phyloP scores from a whole-genome alignment of 2,329 filamentous ascomycete species.

The Ophiostoma novo-ulmi region DNA sequence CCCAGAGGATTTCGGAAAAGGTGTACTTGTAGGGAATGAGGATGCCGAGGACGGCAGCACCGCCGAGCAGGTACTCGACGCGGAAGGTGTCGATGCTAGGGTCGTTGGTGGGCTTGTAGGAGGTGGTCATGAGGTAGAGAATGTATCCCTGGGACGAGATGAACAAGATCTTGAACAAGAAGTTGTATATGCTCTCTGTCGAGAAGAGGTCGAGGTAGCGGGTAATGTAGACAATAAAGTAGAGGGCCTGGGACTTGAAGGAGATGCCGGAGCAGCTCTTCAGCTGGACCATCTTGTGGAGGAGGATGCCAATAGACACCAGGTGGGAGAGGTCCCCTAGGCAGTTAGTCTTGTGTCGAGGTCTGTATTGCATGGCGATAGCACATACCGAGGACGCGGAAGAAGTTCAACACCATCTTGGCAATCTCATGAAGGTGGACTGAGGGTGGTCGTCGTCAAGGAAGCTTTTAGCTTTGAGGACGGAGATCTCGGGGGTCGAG shows the following conservation, averaged over 20 bases:
- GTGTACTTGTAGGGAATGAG: slow-evolving; percentile 83
- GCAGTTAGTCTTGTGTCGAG: background rate
- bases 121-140: slow-evolving; percentile 95
- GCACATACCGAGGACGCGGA: slow-evolving; percentile 49
- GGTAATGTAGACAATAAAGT: slow-evolving; percentile 88
- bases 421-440: slow-evolving; percentile 13
- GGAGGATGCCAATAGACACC: slow-evolving; percentile 84
- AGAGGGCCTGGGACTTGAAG: slow-evolving; percentile 96
- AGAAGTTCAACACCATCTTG: slow-evolving; percentile 51
- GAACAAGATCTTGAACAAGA: slow-evolving; percentile 93
- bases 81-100: slow-evolving; percentile 96
- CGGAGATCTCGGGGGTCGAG: background rate
- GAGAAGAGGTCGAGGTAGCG: slow-evolving; percentile 92
- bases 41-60: slow-evolving; percentile 70
- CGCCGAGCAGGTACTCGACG: slow-evolving; percentile 85
- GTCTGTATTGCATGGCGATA: background rate
- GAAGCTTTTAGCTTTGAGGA: background rate
- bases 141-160: slow-evolving; percentile 87
- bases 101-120: slow-evolving; percentile 96
- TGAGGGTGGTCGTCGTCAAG: background rate
- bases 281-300: slow-evolving; percentile 93
- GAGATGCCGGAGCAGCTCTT: slow-evolving; percentile 98
- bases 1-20: slow-evolving; percentile 83
- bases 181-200: slow-evolving; percentile 81
- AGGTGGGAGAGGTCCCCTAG: slow-evolving; percentile 93